phyloP scores from a whole-genome alignment of 1,284 basidiomycete species.

The Tilletia caries region DNA sequence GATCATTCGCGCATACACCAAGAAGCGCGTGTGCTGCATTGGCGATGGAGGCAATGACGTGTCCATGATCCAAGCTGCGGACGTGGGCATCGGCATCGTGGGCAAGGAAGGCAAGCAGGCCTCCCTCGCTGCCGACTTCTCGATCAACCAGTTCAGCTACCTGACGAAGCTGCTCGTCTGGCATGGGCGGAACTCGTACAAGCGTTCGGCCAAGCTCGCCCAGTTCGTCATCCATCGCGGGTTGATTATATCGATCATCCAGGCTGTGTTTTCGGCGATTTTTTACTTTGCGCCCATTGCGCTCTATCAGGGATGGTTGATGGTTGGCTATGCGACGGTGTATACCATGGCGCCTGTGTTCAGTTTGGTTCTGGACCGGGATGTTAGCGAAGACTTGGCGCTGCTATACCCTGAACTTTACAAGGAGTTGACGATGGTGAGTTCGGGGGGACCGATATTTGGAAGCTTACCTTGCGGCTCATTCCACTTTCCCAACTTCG shows the following conservation, averaged over 20 bases:
- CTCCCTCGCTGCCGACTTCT: conserved; percentile 94
- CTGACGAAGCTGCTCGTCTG: conserved; percentile 92
- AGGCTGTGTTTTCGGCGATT: conserved; percentile 83
- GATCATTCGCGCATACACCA: conserved; percentile 81
- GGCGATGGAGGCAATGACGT: conserved; percentile 94
- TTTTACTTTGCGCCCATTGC: conserved; percentile 99
- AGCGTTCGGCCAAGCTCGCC: conserved; percentile 91
- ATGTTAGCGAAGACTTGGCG: conserved; percentile 92
- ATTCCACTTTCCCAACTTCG: neutral
- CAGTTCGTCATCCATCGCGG: conserved; percentile 96
- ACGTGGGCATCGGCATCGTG: conserved; percentile 93
- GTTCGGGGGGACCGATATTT: conserved; percentile 22
- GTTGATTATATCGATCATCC: conserved; percentile 92
- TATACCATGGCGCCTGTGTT: conserved; percentile 99
- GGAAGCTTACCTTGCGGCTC: neutral
- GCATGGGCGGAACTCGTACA: conserved; percentile 97
- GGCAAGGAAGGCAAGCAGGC: conserved; percentile 99
- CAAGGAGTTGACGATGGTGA: conserved; percentile 90
- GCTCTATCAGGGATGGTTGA: conserved; percentile 94
- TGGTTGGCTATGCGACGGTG: conserved; percentile 95
- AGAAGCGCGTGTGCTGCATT: conserved; percentile 95
- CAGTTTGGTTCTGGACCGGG: conserved; percentile 88
- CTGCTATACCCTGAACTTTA: conserved; percentile 95
- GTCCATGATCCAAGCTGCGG: conserved; percentile 91
- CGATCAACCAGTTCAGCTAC: conserved; percentile 89